Evolutionary conservation across 495 filamentous ascomycete species (phyloP).

Genomic region (Neurospora sp.): DNA sequence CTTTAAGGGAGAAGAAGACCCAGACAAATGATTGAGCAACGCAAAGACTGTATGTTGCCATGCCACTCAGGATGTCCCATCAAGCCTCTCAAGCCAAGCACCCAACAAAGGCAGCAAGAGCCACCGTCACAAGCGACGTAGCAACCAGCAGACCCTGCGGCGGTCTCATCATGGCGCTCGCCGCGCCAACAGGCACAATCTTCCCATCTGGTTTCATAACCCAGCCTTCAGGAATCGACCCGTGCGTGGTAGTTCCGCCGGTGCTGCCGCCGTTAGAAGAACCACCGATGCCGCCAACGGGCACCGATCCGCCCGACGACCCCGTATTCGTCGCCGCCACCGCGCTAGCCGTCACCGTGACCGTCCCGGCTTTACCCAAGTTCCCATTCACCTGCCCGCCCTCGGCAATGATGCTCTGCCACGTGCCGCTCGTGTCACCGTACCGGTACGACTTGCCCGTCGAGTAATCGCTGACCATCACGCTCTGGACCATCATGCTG

Average conservation of each 20-base stretch:
- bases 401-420: slow-evolving; percentile 48
- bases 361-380: slow-evolving; percentile 30
- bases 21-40: neutral
- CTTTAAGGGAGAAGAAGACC: neutral
- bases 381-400: slow-evolving; percentile 53
- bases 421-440: slow-evolving; percentile 61
- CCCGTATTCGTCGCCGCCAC: slow-evolving; percentile 23
- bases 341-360: slow-evolving; percentile 38
- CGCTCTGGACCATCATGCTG: slow-evolving; percentile 69
- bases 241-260: slow-evolving; percentile 35
- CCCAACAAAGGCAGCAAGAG: neutral
- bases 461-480: slow-evolving; percentile 80
- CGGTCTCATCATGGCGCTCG: slow-evolving; percentile 12
- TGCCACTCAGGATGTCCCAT: neutral
- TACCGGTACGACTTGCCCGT: slow-evolving; percentile 78
- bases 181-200: slow-evolving; percentile 47
- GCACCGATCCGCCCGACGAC: slow-evolving; percentile 25
- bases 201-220: slow-evolving; percentile 62
- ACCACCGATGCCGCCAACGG: slow-evolving; percentile 54
- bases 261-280: slow-evolving; percentile 4
- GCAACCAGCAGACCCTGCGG: neutral
- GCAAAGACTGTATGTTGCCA: neutral
- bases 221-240: slow-evolving; percentile 58
- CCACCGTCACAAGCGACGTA: neutral
- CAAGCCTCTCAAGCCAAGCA: neutral